These are phyloP conservation scores for Trametes punicea DNA, from an alignment of 768 basidiomycete genomes.

Conservation along the genomic window DNA sequence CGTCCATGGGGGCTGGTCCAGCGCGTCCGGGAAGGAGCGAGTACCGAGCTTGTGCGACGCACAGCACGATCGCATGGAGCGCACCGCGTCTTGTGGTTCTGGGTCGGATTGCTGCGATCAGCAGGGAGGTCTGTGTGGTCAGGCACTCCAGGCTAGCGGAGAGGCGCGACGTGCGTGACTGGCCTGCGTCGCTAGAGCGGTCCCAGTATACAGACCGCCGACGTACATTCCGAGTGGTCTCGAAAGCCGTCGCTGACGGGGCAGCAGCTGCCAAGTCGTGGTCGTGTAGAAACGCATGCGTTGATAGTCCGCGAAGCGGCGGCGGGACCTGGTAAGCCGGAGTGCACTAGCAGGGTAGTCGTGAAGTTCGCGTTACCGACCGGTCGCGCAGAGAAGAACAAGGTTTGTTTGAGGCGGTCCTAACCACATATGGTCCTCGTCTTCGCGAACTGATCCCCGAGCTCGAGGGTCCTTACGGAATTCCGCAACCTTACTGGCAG, in stretches of 20 bases:
- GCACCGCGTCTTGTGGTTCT: neutral
- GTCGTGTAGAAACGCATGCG: too few relatives aligned
- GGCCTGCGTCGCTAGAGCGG: neutral
- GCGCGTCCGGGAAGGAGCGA: neutral
- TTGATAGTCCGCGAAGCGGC: too few relatives aligned
- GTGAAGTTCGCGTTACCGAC: neutral
- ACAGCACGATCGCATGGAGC: constrained; percentile 1
- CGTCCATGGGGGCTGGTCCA: neutral
- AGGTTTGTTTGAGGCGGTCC: neutral
- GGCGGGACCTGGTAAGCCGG: neutral
- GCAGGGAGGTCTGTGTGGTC: neutral
- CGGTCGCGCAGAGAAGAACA: too few relatives aligned
- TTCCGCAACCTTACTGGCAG: neutral
- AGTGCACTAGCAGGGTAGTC: neutral
- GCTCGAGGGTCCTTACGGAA: neutral
- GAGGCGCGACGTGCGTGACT: neutral
- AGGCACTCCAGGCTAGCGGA: neutral
- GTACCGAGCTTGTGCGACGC: constrained; percentile 5
- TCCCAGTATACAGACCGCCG: neutral
- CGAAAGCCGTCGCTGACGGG: too few relatives aligned
- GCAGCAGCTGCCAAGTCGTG: neutral
- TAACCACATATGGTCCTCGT: neutral
- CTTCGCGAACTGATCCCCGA: neutral
- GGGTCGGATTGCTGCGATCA: constrained; percentile 4
- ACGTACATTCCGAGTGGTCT: too few relatives aligned